These are phyloP conservation scores for Suhomyces pyralidae DNA, from an alignment of 805 yeast species.

Conservation along the genomic window DNA sequence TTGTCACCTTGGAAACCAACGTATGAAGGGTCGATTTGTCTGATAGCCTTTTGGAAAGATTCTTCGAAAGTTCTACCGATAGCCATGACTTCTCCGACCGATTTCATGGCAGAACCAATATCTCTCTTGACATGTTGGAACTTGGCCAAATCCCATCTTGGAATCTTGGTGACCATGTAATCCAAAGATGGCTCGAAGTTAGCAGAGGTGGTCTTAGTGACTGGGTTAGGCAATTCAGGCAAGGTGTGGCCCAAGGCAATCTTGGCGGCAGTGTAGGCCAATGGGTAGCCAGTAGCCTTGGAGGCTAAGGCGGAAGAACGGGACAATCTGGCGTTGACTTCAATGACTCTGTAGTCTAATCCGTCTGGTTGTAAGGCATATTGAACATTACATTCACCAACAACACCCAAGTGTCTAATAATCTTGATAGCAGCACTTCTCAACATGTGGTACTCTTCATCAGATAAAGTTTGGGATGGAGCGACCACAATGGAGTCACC, in stretches of 20 bases:
- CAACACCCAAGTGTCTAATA: conserved; percentile 96
- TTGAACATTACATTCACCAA: conserved; percentile 98
- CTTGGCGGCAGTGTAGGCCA: conserved; percentile 98
- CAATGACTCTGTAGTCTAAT: conserved; percentile 92
- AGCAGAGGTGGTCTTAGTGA: conserved; percentile 93
- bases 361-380: conserved; percentile 96
- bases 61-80: conserved; percentile 98
- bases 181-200: conserved; percentile 96
- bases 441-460: conserved; percentile 96
- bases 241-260: conserved; percentile 91
- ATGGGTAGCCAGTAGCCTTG: conserved; percentile 97
- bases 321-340: conserved; percentile 94
- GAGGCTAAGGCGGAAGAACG: conserved; percentile 98
- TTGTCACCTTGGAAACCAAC: conserved; percentile 88
- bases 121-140: conserved; percentile 93
- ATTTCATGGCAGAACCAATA: conserved; percentile 95
- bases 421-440: conserved; percentile 96
- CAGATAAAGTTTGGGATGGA: conserved; percentile 95
- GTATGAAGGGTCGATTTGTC: conserved; percentile 90
- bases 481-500: conserved; percentile 99
- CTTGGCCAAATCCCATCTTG: conserved; percentile 96
- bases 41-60: conserved; percentile 94
- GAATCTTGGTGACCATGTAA: conserved; percentile 94
- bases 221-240: conserved; percentile 94
- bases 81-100: conserved; percentile 99